phyloP scores from a whole-genome alignment of 2,329 filamentous ascomycete species.

The Cadophora sp. region DNA sequence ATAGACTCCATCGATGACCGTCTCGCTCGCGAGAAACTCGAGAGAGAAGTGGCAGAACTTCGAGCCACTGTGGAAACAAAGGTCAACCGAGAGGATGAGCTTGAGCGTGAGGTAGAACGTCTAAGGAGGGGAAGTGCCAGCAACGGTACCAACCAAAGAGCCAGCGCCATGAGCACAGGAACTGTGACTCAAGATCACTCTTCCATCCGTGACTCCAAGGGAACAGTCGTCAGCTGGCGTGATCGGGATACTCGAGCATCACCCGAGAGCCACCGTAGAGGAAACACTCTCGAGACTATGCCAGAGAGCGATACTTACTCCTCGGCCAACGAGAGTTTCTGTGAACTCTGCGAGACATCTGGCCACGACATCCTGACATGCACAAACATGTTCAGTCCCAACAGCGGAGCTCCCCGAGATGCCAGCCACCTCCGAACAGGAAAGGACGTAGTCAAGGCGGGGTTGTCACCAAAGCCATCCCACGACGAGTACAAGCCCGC shows the following conservation, averaged over 20 bases:
- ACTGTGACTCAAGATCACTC: conserved; percentile 55
- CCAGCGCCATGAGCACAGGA: conserved; percentile 57
- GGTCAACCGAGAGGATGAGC: conserved; percentile 77
- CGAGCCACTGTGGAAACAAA: conserved; percentile 77
- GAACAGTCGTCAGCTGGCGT: conserved; percentile 66
- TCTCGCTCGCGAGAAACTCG: conserved; percentile 70
- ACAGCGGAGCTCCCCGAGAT: conserved; percentile 30
- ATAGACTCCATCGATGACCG: conserved; percentile 62
- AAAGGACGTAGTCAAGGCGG: conserved; percentile 50
- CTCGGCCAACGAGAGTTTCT: conserved; percentile 71
- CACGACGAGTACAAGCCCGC: conserved; percentile 58
- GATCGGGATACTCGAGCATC: conserved; percentile 50
- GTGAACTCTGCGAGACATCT: conserved; percentile 91
- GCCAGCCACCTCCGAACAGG: conserved; percentile 40
- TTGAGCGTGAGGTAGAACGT: conserved; percentile 80
- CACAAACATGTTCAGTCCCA: conserved; percentile 77
- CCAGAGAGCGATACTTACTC: conserved; percentile 74
- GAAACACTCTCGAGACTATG: conserved; percentile 69
- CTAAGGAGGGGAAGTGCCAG: conserved; percentile 58
- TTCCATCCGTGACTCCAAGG: conserved; percentile 70
- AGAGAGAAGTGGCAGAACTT: conserved; percentile 81
- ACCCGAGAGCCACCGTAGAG: conserved; percentile 55
- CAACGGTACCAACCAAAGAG: conserved; percentile 52
- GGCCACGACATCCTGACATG: conserved; percentile 96
- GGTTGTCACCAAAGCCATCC: conserved; percentile 47